Evolutionary conservation across 208 protist genomes (phyloP).

Genomic region (Endotrypanum monterogeii): DNA sequence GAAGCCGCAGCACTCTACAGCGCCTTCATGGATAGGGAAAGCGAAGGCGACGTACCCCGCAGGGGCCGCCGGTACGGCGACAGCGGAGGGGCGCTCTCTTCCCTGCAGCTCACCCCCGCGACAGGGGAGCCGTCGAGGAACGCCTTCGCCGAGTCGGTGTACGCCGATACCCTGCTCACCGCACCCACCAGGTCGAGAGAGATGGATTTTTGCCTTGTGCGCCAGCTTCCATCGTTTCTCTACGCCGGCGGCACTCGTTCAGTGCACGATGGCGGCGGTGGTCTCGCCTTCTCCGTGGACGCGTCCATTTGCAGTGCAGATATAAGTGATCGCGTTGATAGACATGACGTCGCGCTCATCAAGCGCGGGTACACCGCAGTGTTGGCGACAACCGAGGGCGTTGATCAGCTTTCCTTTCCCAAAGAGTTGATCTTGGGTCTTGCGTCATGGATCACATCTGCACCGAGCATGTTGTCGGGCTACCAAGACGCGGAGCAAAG

Average conservation of each 20-base stretch:
- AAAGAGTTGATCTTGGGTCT: slow-evolving; percentile 54
- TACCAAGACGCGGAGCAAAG: slow-evolving; percentile 4
- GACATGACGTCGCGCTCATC: slow-evolving; percentile 22
- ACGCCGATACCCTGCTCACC: background rate
- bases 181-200: background rate
- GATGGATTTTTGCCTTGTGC: slow-evolving; percentile 34
- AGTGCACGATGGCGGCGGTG: slow-evolving; percentile 31
- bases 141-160: background rate
- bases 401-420: slow-evolving; percentile 41
- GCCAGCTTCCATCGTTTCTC: slow-evolving; percentile 24
- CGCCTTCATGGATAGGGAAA: slow-evolving; percentile 5
- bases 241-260: background rate
- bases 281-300: slow-evolving; percentile 37
- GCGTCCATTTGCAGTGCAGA: slow-evolving; percentile 43
- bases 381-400: slow-evolving; percentile 34
- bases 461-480: background rate
- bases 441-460: slow-evolving; percentile 35
- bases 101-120: too few relatives aligned
- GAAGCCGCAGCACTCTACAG: slow-evolving; percentile 8
- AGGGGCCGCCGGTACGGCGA: background rate
- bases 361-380: slow-evolving; percentile 27
- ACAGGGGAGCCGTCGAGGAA: background rate
- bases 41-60: background rate
- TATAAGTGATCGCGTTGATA: slow-evolving; percentile 44
- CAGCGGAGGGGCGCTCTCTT: background rate